Evolutionary conservation across 1,139 yeast genomes (phyloP), one percentile per base, ranked within the genome.

Genomic region (Schizosaccharomyces versatilis): DNA sequence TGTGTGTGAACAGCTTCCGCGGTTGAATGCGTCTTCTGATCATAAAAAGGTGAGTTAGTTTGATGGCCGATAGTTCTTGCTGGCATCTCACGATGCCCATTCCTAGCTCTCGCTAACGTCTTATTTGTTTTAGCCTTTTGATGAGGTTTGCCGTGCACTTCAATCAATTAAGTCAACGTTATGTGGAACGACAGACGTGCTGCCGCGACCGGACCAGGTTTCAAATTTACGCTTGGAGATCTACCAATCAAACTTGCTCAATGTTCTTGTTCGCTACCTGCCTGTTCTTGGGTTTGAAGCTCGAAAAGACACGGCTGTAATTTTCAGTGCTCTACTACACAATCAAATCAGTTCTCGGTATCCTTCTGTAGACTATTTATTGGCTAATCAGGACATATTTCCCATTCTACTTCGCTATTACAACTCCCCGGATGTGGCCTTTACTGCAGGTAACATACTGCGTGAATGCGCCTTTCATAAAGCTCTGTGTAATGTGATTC

Each of bases 381-480:
- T 81, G 19, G 71, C 76, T 38, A 76, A 78, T 59, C 88, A 93
- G 3, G 78, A 78, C 57, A 76, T 84, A 8, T 67, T 90, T 51
- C 71, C 73, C 39, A 63, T 76, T 47, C 73, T 90, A 59, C 70
- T 88, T 60, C 73, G 74, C 58, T 60, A 62, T 36, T 62, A 62
- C 41, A 94, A 84, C 60, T 65, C 72, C 51, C 74, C 77, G 2
- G 95, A 86, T 56, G 73, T 78, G 38, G 90, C 90, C 24, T 70
- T 85, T 49, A 76, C 80, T 47, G 75, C 83, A 32, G 95, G 96
- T 1, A 76, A 78, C 56, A 84, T 90, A 63, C 69, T 90, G 53
- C 74, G 96, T 56, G 96, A 88, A 65, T 84, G 95, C 62, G 75
- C 85, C 59, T 83, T 83, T 63, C 80, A 80, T 65, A 96, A 86